Evolutionary conservation across 805 yeast genomes (phyloP).

Genomic region (Candida hungchunana): DNA sequence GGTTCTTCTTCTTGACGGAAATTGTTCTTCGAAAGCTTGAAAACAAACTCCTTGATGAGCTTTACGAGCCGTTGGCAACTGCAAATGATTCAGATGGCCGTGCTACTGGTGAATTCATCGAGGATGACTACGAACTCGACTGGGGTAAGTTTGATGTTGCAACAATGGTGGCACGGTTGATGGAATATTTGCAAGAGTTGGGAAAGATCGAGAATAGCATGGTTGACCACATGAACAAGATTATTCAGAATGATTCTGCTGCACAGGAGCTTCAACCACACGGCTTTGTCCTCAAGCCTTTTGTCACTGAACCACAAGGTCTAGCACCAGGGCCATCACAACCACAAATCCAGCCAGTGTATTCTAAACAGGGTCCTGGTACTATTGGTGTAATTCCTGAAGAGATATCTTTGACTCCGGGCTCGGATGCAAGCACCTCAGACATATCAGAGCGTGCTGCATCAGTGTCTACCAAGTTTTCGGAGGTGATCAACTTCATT

Average conservation of each 20-base stretch:
- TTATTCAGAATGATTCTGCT: conserved; percentile 14
- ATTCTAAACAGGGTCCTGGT: neutral
- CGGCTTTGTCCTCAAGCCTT: conserved; percentile 20
- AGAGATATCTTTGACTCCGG: conserved; percentile 12
- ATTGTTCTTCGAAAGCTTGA: conserved; percentile 24
- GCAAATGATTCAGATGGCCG: conserved; percentile 4
- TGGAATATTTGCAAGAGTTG: conserved; percentile 17
- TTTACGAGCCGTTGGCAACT: conserved; percentile 16
- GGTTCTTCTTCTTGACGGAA: conserved; percentile 26
- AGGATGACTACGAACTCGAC: conserved; percentile 13
- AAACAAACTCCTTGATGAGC: conserved; percentile 23
- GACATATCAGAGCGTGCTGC: conserved; percentile 11
- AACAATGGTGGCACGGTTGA: conserved; percentile 6
- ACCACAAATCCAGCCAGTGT: conserved; percentile 2
- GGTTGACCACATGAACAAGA: conserved; percentile 12
- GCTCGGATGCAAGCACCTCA: conserved; percentile 13
- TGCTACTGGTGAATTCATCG: conserved; percentile 13
- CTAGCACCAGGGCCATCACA: conserved; percentile 1
- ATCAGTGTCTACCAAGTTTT: conserved; percentile 7
- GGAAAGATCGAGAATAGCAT: conserved; percentile 19
- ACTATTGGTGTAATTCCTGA: neutral
- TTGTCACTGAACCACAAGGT: neutral
- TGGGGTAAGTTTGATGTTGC: conserved; percentile 20
- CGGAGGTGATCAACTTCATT: conserved; percentile 23
- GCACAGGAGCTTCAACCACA: conserved; percentile 18